Evolutionary conservation across 225 moss, liverwort and hornwort species (phyloP).

Genomic region (Pseudisothecium myosuroides): DNA sequence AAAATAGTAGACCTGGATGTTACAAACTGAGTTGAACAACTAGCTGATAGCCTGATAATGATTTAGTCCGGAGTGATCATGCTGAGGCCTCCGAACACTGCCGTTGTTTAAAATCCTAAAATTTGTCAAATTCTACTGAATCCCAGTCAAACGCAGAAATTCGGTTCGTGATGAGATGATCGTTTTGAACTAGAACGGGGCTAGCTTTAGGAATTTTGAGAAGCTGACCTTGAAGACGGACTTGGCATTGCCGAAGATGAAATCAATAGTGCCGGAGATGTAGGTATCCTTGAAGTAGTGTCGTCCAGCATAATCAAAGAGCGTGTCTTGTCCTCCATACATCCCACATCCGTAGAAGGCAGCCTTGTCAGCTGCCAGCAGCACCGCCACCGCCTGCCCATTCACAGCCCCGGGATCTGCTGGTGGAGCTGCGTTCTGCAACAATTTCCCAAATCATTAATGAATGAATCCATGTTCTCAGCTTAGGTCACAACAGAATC

Average conservation of each 20-base stretch:
- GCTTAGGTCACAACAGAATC: background rate
- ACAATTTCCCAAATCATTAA: background rate
- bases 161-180: background rate
- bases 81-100: background rate
- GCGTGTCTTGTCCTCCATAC: constrained; percentile 73
- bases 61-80: background rate
- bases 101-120: background rate
- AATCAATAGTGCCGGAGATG: constrained; percentile 72
- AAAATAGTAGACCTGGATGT: background rate
- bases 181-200: background rate
- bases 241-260: constrained; percentile 77
- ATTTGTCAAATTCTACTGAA: background rate
- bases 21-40: background rate
- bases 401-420: constrained; percentile 61
- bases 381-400: constrained; percentile 68
- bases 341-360: constrained; percentile 72
- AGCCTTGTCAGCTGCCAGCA: constrained; percentile 79
- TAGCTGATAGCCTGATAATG: background rate
- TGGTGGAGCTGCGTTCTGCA: constrained; percentile 62
- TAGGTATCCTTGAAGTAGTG: constrained; percentile 57
- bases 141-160: background rate
- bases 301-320: constrained; percentile 67
- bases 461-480: background rate
- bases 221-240: constrained; percentile 42
- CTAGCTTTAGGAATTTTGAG: background rate